Conservation (phyloP, 805 yeast species). For the Metschnikowia baotianmanensis region DNA sequence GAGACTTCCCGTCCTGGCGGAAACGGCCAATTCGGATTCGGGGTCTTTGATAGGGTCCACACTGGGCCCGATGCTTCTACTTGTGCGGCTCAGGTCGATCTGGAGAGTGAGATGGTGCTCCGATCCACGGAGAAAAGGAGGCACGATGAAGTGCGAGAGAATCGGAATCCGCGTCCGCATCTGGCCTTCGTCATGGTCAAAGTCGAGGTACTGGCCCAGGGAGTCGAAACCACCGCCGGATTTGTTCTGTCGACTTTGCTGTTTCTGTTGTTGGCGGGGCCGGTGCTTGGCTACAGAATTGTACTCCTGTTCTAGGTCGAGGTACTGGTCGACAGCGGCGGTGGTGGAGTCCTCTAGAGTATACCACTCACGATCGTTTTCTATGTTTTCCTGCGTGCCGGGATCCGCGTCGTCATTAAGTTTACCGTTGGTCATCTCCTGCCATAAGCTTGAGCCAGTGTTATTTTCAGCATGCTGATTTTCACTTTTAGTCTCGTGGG, state of each 20-base stretch:
- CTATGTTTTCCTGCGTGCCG: conserved; percentile 20
- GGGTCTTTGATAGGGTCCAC: conserved; percentile 65
- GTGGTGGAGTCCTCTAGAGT: conserved; percentile 44
- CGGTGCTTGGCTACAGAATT: neutral
- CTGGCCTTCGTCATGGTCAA: conserved; percentile 40
- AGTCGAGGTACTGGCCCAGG: conserved; percentile 40
- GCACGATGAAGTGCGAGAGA: conserved; percentile 46
- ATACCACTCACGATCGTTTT: conserved; percentile 50
- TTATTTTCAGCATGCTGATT: neutral
- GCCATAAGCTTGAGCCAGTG: neutral
- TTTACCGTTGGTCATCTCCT: neutral
- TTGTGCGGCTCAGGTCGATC: conserved; percentile 20
- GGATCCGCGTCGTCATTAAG: neutral
- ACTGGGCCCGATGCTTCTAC: conserved; percentile 40
- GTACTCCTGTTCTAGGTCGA: conserved; percentile 22
- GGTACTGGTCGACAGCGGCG: conserved; percentile 31
- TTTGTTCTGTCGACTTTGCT: conserved; percentile 19
- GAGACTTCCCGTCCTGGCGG: conserved; percentile 65
- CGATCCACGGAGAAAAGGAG: conserved; percentile 50
- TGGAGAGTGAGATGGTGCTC: conserved; percentile 30
- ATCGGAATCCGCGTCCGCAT: conserved; percentile 37
- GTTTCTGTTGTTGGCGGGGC: neutral
- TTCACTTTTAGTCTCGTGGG: neutral
- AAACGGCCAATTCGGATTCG: conserved; percentile 66
- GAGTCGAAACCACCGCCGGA: conserved; percentile 32